Conservation (phyloP, 2,329 filamentous ascomycete species). For the Calonectria henricotiae region DNA sequence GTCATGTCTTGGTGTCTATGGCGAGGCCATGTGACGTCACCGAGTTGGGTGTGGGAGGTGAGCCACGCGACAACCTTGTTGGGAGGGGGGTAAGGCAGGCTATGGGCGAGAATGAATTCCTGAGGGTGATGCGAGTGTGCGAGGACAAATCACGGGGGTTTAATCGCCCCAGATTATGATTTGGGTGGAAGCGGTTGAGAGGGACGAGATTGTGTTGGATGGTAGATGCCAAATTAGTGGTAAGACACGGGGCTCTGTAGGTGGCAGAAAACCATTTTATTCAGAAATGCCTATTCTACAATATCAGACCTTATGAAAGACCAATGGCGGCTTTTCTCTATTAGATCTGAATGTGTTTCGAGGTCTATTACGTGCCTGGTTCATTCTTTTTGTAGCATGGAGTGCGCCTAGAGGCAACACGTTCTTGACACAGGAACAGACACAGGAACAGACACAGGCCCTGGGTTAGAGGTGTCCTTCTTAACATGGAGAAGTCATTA, state of each 20-base stretch:
- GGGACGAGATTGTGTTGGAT: not conserved
- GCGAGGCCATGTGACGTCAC: conserved; percentile 52
- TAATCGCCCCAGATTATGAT: not conserved
- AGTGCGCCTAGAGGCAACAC: too few species aligned
- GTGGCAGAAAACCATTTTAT: not conserved
- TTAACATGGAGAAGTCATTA: not conserved
- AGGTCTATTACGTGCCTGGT: too few species aligned
- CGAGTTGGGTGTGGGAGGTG: conserved; percentile 14
- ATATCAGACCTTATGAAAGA: too few species aligned
- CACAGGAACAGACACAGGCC: too few species aligned
- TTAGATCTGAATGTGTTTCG: too few species aligned
- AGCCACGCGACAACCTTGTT: conserved; percentile 44
- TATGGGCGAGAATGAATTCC: not conserved
- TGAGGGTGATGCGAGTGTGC: not conserved
- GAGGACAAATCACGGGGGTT: conserved; percentile 5
- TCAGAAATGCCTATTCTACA: not conserved
- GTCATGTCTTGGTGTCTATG: conserved; percentile 37
- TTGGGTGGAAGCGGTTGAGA: not conserved
- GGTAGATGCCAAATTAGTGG: not conserved
- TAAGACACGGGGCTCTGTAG: not conserved
- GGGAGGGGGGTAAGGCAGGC: not conserved
- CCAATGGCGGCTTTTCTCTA: too few species aligned
- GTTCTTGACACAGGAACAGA: too few species aligned
- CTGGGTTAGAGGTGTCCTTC: too few species aligned
- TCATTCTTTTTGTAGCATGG: too few species aligned